These are phyloP conservation scores for Hypoxylon sp. DNA, from an alignment of 2,329 filamentous ascomycete genomes.

Conservation along the genomic window DNA sequence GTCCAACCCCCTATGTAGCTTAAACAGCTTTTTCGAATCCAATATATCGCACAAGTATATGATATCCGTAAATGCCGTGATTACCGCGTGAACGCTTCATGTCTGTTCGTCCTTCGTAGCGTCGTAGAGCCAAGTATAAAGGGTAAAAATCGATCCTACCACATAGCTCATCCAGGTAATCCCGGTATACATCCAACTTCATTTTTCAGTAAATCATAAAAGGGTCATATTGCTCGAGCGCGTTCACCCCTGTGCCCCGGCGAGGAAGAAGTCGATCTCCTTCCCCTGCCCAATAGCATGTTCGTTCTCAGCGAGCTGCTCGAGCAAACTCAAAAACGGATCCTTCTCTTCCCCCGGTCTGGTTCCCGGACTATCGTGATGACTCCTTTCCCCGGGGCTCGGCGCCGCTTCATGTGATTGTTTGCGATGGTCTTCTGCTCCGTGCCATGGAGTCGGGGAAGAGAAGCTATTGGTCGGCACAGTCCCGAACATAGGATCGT, in stretches of 20 bases:
- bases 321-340: conserved; percentile 81
- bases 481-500: conserved; percentile 72
- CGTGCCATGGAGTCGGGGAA: conserved; percentile 66
- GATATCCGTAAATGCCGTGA: background rate
- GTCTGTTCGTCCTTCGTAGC: background rate
- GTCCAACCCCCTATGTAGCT: background rate
- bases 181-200: background rate
- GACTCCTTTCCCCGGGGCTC: conserved; percentile 64
- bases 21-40: background rate
- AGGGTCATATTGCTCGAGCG: too few relatives aligned
- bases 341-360: conserved; percentile 76
- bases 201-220: background rate
- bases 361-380: conserved; percentile 64
- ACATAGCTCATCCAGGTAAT: background rate
- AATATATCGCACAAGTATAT: conserved; percentile 5
- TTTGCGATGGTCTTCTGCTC: conserved; percentile 57
- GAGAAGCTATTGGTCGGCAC: conserved; percentile 66
- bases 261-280: conserved; percentile 83
- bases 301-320: conserved; percentile 87
- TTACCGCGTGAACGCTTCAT: background rate
- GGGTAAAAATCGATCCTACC: background rate
- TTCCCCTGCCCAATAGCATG: conserved; percentile 75
- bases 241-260: conserved; percentile 48
- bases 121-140: background rate
- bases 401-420: conserved; percentile 52